Evolutionary conservation across 2,329 filamentous ascomycete genomes (phyloP), one percentile per base, ranked within the genome.

Genomic region (Seiridium unicorne): DNA sequence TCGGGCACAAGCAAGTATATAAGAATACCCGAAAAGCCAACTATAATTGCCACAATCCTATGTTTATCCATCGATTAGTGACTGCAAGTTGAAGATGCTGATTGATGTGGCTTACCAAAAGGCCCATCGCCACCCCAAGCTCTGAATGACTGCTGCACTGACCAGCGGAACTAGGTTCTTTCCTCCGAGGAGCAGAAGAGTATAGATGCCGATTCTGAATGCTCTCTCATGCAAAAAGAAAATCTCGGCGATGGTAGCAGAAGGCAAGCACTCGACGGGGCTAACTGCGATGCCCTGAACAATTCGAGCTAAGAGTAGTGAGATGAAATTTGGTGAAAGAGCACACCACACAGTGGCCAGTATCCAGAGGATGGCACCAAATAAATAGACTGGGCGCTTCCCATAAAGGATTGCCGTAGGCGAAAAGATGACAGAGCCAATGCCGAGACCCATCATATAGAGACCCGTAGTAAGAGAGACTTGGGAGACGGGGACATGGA

Each of bases 191-290:
- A 98, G 81, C 5, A 98, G 79, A 26, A 98, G 77, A 0, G 93
- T 97, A 71, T 98, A 98, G 32, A 98, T 93, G 8, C 95, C 95
- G 49, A 98, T 87, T 4, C 94, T 89, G 72, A 93, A 98, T 0
- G 94, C 94, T 62, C 94, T 84, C 76, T 98, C 94, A 69, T 98
- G 94, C 26, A 98, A 80, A 70, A 97, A 97, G 79, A 93, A 98
- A 62, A 98, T 97, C 74, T 98, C 94, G 3, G 93, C 93, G 68
- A 98, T 94, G 0, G 93, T 97, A 13, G 94, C 93, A 4, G 92
- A 96, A 0, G 94, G 94, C 36, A 98, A 82, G 69, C 93, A 96
- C 73, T 98, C 94, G 7, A 97, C 92, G 0, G 93, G 92, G 65
- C 91, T 95, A 54, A 97, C 89, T 0, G 93, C 89, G 8, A 97